Evolutionary conservation across 305 asterid genomes (phyloP), one percentile per base, ranked within the genome.

Genomic region (Solanum hybrid): DNA sequence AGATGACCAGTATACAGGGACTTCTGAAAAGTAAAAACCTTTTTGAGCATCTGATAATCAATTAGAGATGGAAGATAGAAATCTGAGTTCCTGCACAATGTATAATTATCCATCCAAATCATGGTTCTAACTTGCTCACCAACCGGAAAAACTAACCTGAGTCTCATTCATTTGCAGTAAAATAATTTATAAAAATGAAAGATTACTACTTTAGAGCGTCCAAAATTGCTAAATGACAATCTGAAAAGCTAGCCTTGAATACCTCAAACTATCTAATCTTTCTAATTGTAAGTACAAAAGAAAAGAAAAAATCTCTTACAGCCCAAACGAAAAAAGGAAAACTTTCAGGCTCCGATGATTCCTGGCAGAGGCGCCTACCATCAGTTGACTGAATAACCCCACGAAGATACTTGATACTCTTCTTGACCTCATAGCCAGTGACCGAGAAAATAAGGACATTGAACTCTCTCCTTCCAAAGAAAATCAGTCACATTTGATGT

Each of bases 311-410:
- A 79, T 11, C 57, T 91, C 90, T 84, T 90, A 94, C 92, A 89
- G 88, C 73, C 73, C 73, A 65, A 57, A 57, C 4, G 72, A 57
- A 7, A 57, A 57, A 65, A 90, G 89, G 87, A 90, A 92, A 90
- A 68, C 61, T 70, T 90, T 89, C 90, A 37, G 90, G 82, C 90
- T 81, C 90, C 90, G 92, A 90, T 24, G 91, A 88, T 75, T 32
- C 76, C 87, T 85, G 37, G 90, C 81, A 75, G 91, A 89, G 91
- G 78, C 83, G 77, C 92, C 87, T 65, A 65, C 73, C 27, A 65
- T 22, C 73, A 65, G 27, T 65, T 22, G 73, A 65, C 13, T 70
- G 77, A 89, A 73, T 80, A 39, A 89, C 61, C 24, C 87, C 90
- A 83, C 24, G 13, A 65, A 65, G 27, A 65, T 65, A 65, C 27